Conservation (phyloP, 352 stramenopile species). For the Achlya hypogyna region DNA sequence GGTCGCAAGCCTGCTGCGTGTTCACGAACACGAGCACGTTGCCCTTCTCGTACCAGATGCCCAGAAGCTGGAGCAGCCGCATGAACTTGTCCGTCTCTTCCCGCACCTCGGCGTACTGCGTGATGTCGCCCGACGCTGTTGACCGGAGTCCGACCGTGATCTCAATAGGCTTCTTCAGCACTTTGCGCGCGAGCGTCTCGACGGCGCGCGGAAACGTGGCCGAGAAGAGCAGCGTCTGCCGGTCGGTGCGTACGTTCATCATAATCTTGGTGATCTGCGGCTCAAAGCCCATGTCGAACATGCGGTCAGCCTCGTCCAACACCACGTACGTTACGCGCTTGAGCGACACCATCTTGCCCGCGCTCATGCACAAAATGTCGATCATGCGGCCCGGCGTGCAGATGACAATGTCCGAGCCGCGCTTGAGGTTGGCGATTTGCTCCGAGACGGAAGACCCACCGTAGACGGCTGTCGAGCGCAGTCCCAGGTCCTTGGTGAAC, state of each 20-base stretch:
- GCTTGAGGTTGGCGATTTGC: slow-evolving; percentile 98
- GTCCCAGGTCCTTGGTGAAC: slow-evolving; percentile 89
- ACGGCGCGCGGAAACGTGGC: slow-evolving; percentile 95
- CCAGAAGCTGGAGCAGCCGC: slow-evolving; percentile 93
- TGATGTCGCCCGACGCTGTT: slow-evolving; percentile 95
- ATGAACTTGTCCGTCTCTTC: slow-evolving; percentile 99
- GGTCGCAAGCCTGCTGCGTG: slow-evolving; percentile 95
- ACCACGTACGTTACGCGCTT: slow-evolving; percentile 97
- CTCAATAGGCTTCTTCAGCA: slow-evolving; percentile 93
- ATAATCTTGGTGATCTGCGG: slow-evolving; percentile 97
- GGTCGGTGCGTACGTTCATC: slow-evolving; percentile 85
- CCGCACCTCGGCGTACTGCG: slow-evolving; percentile 97
- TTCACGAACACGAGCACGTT: slow-evolving; percentile 99
- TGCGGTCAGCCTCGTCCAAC: slow-evolving; percentile 98
- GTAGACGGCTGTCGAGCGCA: slow-evolving; percentile 94
- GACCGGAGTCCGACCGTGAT: slow-evolving; percentile 94
- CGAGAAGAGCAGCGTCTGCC: slow-evolving; percentile 95
- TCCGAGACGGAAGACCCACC: slow-evolving; percentile 90
- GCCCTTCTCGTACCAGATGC: slow-evolving; percentile 94
- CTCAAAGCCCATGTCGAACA: slow-evolving; percentile 99
- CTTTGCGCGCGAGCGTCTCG: slow-evolving; percentile 81
- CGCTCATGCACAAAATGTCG: slow-evolving; percentile 98
- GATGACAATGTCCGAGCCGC: slow-evolving; percentile 97
- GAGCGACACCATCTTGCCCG: slow-evolving; percentile 93
- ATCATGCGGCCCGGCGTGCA: slow-evolving; percentile 98